Base-by-base conservation (phyloP, 805 yeast genomes). In the Suhomyces sp. region DNA sequence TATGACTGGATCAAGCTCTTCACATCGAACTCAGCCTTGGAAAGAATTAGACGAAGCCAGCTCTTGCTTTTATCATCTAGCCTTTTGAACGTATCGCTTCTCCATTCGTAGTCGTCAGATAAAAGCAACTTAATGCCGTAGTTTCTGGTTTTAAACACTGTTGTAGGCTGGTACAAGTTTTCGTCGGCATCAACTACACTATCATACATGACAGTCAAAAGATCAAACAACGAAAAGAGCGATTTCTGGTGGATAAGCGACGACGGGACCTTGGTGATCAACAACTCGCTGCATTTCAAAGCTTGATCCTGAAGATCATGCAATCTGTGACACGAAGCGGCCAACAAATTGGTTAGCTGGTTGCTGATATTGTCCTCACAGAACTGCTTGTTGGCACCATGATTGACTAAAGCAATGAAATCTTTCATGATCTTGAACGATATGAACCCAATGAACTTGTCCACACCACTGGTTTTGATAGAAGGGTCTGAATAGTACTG, bases 401-500 rank as follows among this genome's bases (percentile, higher is more conserved):
- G 65, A 43, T 79, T 73, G n/a, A 84, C 73, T 17, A 78, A 65
- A 24, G 69, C 67, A 41, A 85, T 74, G 60, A 78, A 91, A 57
- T 80, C 83, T 39, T 78, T 76, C 24, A 83, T 79, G 48, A 87
- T 76, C 46, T 80, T 76, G 54, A 76, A 76, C 0, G 93, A 82
- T 53, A 93, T 80, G 4, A 79, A 77, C 0, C 85, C 85, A 66
- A 92, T 79, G 53, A 80, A 83, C 55, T 80, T 85, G 50, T 85
- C 88, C 12, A 90, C 79, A 8, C 85, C 89, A 35, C 88, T 76
- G 21, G 79, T 80, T 35, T 79, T 75, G 56, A 89, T 76, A 0
- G 96, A 86, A 2, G 97, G 94, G 63, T 94, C 98, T 1, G 94
- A 87, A 59, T 87, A 86, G 69, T 94, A 94, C 39, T 79, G 77